Base-by-base conservation (phyloP, 2,329 filamentous ascomycete genomes). In the Scortechinia acanthostroma region DNA sequence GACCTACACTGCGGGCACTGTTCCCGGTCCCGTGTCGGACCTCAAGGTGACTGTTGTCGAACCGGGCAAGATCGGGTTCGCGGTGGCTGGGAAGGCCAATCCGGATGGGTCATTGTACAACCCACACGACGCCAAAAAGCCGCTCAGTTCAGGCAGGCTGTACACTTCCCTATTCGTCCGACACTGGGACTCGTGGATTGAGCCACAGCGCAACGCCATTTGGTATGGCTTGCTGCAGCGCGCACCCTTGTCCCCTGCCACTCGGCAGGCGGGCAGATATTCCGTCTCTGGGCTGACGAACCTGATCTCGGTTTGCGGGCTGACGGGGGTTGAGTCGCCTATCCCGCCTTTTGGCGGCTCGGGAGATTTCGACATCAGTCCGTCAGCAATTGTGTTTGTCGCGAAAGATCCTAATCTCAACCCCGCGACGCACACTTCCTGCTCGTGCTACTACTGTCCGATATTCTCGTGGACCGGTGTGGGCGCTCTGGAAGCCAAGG, bases 91-190 rank as follows among this genome's bases (percentile, higher is more conserved):
- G 10, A 67, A 70, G 53, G 65, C 68, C 6, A 68, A 68, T 45
- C 56, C 60, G 3, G 66, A 73, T 51, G 69, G 69, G 15, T 64
- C 65, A 37, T 57, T 74, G 15, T 69, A 65, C 51, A 74, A 76
- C 37, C 63, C 70, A 3, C 66, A 74, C 43, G 68, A 70, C 48
- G 66, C 63, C 3, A 63, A 65, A 30, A 69, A 70, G 49, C 62
- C 69, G 2, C 49, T 58, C 19, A 69, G 63, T 15, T 69, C 66
- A 2, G 73, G 69, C 2, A 64, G 58, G 42, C 52, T 76, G 3
- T 76, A 75, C 51, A 70, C 69, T 17, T 69, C 64, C 5, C 59
- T 74, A 16, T 74, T 70, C 52, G 72, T 76, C 13, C 61, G 73
- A 25, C 71, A 75, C 50, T 76, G 73, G 73, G 73, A 76, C 50